phyloP scores from a whole-genome alignment of 2,329 filamentous ascomycete genomes.

The Paracoccidioides brasiliensis region DNA sequence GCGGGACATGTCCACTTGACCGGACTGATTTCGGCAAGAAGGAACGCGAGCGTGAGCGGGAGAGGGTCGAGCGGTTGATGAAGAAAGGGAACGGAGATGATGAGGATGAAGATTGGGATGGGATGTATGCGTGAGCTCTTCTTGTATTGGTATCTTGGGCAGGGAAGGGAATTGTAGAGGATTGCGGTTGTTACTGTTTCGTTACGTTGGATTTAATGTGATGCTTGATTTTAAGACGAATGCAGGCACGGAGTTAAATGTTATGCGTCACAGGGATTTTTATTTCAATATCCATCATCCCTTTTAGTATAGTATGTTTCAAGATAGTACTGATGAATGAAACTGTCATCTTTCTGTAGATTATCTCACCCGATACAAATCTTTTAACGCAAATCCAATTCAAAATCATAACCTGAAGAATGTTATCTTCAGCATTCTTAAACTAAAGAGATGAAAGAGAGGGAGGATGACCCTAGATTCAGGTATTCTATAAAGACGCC shows the following conservation, averaged over 20 bases:
- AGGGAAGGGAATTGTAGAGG: background rate
- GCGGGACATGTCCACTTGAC: conserved; percentile 51
- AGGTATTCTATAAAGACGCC: background rate
- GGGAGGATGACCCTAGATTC: background rate
- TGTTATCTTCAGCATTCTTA: background rate
- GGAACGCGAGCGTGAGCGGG: conserved; percentile 38
- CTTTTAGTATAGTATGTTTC: too few relatives aligned
- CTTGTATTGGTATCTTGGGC: background rate
- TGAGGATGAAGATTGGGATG: conserved; percentile 36
- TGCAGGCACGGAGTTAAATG: background rate
- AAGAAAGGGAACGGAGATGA: conserved; percentile 29
- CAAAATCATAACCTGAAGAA: background rate
- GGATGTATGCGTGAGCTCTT: conserved; percentile 30
- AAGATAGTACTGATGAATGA: background rate
- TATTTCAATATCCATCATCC: background rate
- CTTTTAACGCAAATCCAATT: background rate
- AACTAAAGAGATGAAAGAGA: background rate
- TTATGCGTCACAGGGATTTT: background rate
- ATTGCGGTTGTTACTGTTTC: background rate
- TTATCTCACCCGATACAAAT: background rate
- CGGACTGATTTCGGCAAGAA: conserved; percentile 46
- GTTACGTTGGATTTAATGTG: background rate
- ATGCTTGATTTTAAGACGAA: background rate
- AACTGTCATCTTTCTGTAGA: background rate
- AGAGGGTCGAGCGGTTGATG: conserved; percentile 40